Evolutionary conservation across 225 moss, liverwort and hornwort genomes (phyloP), one percentile per base, ranked within the genome.

Genomic region (Climacium dendroides): DNA sequence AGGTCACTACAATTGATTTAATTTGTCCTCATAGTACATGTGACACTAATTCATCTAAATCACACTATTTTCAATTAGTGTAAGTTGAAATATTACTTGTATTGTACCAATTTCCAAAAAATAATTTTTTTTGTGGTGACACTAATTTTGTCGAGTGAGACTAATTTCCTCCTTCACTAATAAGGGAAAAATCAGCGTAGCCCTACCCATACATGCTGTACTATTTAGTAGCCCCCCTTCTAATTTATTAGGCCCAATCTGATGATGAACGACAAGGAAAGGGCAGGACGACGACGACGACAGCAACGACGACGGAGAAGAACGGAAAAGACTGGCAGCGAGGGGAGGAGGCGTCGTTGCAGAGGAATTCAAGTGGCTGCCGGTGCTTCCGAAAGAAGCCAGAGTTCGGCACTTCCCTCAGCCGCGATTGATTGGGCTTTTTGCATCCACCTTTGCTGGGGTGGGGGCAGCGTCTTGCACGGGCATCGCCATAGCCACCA

Each of bases 311-410:
- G 80, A 30, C 72, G 72, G 60, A 71, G 80, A 37, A 23, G 80
- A 73, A 20, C 81, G 82, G 57, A 43, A 79, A 75, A 54, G 82
- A 75, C 75, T 83, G 83, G n/a, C 83, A 87, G 64, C 22, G 76
- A 55, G 76, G 77, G 57, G 30, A 41, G 64, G 65, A n/a, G 87
- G 65, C 77, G 83, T 83, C 57, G 83, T 83, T 41, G 83, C 87
- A 75, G 87, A 83, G 87, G 81, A 87, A 83, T 87, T 87, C 87
- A 65, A 87, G 87, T 87, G 87, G 83, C 87, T 82, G 82, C 82
- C 74, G 74, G 81, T 80, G 87, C 81, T 87, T 87, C 29, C 81
- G 72, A 73, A 53, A 53, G 81, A 87, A 87, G 87, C 60, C 81
- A 45, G 65, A 65, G 62, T 74, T 61, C 78, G 64, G 65, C 74